Evolutionary conservation across 2,329 filamentous ascomycete species (phyloP).

Genomic region (Aspergillus sp.): DNA sequence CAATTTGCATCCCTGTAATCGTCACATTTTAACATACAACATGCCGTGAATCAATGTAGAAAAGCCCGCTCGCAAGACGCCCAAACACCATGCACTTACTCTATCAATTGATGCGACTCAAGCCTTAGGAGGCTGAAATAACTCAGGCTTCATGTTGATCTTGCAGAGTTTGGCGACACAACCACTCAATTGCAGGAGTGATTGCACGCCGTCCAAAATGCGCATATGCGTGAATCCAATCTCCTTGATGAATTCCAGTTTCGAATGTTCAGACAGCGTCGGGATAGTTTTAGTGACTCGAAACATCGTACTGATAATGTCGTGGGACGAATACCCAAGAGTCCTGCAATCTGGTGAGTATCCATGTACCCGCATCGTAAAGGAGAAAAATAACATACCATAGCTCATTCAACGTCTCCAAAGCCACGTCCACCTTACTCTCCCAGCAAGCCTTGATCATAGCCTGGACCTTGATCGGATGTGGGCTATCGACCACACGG

Average conservation of each 20-base stretch:
- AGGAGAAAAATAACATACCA: conserved; percentile 52
- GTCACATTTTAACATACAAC: background rate
- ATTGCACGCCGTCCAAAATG: conserved; percentile 95
- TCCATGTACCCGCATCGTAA: background rate
- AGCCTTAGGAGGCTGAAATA: conserved; percentile 52
- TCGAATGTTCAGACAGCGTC: conserved; percentile 84
- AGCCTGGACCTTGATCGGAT: conserved; percentile 95
- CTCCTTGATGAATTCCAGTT: conserved; percentile 95
- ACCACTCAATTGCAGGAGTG: conserved; percentile 84
- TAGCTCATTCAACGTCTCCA: conserved; percentile 80
- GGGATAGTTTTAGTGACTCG: conserved; percentile 94
- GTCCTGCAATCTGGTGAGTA: conserved; percentile 41
- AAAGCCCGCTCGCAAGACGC: conserved; percentile 9
- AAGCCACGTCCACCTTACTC: conserved; percentile 76
- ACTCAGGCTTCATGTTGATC: conserved; percentile 90
- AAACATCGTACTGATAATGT: conserved; percentile 99
- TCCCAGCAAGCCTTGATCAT: conserved; percentile 98
- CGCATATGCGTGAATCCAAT: conserved; percentile 99
- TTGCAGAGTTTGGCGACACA: conserved; percentile 86
- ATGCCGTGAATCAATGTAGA: background rate
- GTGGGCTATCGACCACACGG: conserved; percentile 91
- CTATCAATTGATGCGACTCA: conserved; percentile 15
- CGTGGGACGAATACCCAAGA: conserved; percentile 94
- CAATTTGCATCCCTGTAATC: background rate
- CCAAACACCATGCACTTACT: conserved; percentile 20